These are phyloP conservation scores for Phyllosticta capitalensis DNA, from an alignment of 2,329 filamentous ascomycete genomes.

Conservation along the genomic window DNA sequence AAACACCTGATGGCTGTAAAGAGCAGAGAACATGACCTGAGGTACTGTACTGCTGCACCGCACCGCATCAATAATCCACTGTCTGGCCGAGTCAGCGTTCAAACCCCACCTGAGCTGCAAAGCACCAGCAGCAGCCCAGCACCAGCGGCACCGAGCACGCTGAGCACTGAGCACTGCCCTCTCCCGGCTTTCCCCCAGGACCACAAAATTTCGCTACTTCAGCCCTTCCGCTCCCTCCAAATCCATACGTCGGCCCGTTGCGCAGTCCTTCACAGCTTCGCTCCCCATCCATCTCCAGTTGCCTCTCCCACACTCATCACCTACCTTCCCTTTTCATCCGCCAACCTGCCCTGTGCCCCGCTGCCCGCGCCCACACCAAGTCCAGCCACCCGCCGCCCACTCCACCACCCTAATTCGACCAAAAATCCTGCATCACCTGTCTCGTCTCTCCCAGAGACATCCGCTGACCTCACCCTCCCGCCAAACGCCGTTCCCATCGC, in stretches of 20 bases:
- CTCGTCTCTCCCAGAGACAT: neutral
- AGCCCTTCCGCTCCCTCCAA: constrained; percentile 1
- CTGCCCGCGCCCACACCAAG: neutral
- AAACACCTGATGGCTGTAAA: no score
- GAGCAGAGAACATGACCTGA: no score
- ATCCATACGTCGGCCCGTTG: constrained; percentile 11
- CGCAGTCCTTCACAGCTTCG: constrained; percentile 5
- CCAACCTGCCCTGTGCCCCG: neutral
- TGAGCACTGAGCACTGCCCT: no score
- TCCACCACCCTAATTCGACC: neutral
- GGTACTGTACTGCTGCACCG: no score
- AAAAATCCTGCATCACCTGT: neutral
- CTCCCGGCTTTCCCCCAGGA: no score
- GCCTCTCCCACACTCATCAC: no score
- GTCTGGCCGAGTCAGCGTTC: no score
- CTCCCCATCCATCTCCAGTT: neutral
- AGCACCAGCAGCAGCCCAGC: no score
- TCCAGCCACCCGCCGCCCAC: neutral
- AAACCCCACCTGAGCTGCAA: no score
- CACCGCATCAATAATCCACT: no score
- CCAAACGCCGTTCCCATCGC: constrained; percentile 7
- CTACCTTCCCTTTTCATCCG: neutral
- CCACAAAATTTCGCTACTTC: no score
- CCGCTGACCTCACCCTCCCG: constrained; percentile 1
- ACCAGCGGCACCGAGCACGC: no score